Evolutionary conservation across 192 early-diverging fungal genomes (phyloP).

Genomic region (Rhizophagus prolifer): DNA sequence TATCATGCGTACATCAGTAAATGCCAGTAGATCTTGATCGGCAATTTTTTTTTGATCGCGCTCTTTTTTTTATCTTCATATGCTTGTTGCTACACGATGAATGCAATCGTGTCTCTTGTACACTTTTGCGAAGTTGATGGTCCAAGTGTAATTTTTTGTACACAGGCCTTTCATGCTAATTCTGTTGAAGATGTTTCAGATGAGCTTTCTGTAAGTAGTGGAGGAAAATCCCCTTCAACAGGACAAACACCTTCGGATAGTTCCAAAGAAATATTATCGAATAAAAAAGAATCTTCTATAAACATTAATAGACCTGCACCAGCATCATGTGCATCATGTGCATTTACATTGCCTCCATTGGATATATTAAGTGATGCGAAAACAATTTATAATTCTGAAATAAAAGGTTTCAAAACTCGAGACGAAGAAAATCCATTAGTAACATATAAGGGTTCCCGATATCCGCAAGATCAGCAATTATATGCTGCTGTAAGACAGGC

Average conservation of each 20-base stretch:
- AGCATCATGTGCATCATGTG: conserved; percentile 25
- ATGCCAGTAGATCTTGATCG: too few species aligned
- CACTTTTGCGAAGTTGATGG: conserved; percentile 50
- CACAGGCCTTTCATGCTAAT: conserved; percentile 41
- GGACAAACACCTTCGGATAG: background rate
- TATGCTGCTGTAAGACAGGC: conserved; percentile 44
- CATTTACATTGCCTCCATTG: conserved; percentile 9
- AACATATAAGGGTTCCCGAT: conserved; percentile 40
- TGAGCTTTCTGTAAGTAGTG: conserved; percentile 7
- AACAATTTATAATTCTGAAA: conserved; percentile 15
- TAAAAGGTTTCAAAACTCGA: conserved; percentile 35
- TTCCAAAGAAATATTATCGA: background rate
- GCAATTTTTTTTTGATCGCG: too few species aligned
- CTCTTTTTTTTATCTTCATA: background rate
- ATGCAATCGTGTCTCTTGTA: conserved; percentile 44
- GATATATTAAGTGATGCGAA: background rate
- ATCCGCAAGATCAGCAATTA: conserved; percentile 40
- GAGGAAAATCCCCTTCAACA: background rate
- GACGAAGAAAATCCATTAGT: conserved; percentile 43
- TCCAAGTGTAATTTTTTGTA: conserved; percentile 45
- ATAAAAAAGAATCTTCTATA: conserved; percentile 5
- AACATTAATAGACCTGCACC: background rate
- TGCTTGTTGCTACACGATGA: conserved; percentile 31
- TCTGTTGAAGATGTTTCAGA: conserved; percentile 22
- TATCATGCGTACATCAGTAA: too few species aligned